Percentiles rank a stretch among this genome's conserved stretches.
Conservation (phyloP, 148 eudicot genomes). For the Heliosperma pusillum region DNA sequence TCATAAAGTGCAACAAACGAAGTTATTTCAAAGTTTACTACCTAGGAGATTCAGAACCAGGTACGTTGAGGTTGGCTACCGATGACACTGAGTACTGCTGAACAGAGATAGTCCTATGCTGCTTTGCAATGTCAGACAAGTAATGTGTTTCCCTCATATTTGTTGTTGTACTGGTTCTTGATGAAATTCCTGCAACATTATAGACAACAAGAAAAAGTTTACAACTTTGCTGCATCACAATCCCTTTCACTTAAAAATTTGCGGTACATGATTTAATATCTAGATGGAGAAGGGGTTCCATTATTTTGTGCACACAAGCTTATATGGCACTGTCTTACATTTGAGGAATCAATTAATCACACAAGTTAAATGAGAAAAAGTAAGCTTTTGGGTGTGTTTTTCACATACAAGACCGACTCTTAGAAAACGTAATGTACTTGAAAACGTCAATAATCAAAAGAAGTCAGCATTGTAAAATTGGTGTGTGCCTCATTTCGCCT, state of each 20-base stretch:
- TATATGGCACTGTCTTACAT: background rate
- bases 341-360: background rate
- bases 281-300: too few relatives aligned
- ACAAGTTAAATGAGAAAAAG: background rate
- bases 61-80: constrained; percentile 17
- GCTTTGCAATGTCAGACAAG: constrained; percentile 27
- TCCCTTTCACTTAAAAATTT: background rate
- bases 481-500: background rate
- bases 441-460: background rate
- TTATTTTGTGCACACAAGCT: too few relatives aligned
- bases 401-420: background rate
- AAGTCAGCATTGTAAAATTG: background rate
- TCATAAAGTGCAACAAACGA: background rate
- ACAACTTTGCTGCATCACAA: background rate
- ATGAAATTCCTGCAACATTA: constrained; percentile 41
- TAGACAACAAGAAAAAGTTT: background rate
- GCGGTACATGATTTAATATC: background rate
- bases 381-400: background rate
- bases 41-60: constrained; percentile 34
- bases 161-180: constrained; percentile 31
- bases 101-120: constrained; percentile 28
- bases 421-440: background rate
- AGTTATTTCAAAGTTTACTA: constrained; percentile 2
- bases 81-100: constrained; percentile 31
- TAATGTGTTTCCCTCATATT: constrained; percentile 35